Evolutionary conservation across 257 asterid species (phyloP), one percentile per base, ranked within the genome.

Genomic region (Jasminum sambac): DNA sequence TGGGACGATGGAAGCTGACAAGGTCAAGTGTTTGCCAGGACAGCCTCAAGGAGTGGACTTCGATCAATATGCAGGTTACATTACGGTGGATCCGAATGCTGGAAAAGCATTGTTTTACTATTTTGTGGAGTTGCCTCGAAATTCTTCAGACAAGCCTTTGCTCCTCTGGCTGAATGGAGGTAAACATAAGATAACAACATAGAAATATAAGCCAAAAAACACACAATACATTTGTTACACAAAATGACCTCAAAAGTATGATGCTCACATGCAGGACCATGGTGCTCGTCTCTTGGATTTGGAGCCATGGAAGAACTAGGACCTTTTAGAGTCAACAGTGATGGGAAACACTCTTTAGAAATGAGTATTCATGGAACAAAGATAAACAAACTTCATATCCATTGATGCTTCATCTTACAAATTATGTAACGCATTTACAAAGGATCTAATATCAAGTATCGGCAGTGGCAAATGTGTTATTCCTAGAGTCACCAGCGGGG

Each of bases 111-210:
- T 85, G 52, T 85, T 81, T 38, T 85, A 85, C 74, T 87, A 84
- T 68, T 80, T 83, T 43, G 86, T 72, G 1, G 90, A 85, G 81
- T 81, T 89, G 2, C 76, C 84, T 0, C 14, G 75, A 7, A 72
- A 85, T 64, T 69, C 84, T 24, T 46, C 76, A 26, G 44, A 74
- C 55, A 76, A 78, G n/a, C 87, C 87, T 57, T 79, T 85, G 25
- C 74, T 81, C 63, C 66, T 83, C 43, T 85, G 94, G 94, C 76
- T 87, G 25, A 85, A 80, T 62, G 89, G 86, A 78, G 86, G 90
- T 84, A 79, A 30, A 30, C 4, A 30, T 30, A 30, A 30, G 2
- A 4, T 30, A 30, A 30, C 36, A 4, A 30, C 36, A 1, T 30
- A 30, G 36, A 30, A 30, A 30, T 30, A 30, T 30, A 30, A 30